Base-by-base conservation (phyloP, 129 eudicot species). In the Smallanthus sonchifolius region DNA sequence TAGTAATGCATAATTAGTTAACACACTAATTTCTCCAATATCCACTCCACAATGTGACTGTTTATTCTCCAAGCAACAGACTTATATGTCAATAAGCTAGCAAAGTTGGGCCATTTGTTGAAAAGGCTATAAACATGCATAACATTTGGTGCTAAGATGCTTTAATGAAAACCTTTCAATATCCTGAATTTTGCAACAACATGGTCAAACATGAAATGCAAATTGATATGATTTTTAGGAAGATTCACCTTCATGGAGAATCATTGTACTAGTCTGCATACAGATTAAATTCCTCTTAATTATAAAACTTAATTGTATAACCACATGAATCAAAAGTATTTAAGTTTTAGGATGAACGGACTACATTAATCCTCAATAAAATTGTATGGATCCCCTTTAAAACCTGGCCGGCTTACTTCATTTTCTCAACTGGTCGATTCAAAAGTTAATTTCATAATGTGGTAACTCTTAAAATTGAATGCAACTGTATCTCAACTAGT, bases 101-200 rank as follows among this genome's bases (percentile, higher is more conserved):
- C n/a, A 61, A 32, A 44, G 35, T 47, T 30, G 39, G 20, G 13
- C 19, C 10, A 47, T 10, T 36, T 37, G 13, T 10, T n/a, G 24
- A 49, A 64, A 74, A 45, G 47, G 61, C 7, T 61, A 59, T 42
- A 62, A 1, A 43, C 30, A 62, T 14, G 60, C 19, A 61, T 30
- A 63, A 37, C 49, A 38, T n/a, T 63, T 63, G 48, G 71, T 62
- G 30, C 24, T 24, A 39, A 48, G 65, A 70, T 63, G 38, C 57
- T 42, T 45, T 32, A 62, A 20, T 39, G 20, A 42, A 56, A 43
- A 14, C 49, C 51, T 34, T 45, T 70, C 61, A 56, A 6, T 45
- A 62, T 34, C 42, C 48, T 44, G 61, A 62, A 63, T 45, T 62
- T 6, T 35, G 54, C 14, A 73, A 55, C 14, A 51, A 38, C 59